Evolutionary conservation across 1,284 basidiomycete genomes (phyloP).

Genomic region (Amylostereum areolatum): DNA sequence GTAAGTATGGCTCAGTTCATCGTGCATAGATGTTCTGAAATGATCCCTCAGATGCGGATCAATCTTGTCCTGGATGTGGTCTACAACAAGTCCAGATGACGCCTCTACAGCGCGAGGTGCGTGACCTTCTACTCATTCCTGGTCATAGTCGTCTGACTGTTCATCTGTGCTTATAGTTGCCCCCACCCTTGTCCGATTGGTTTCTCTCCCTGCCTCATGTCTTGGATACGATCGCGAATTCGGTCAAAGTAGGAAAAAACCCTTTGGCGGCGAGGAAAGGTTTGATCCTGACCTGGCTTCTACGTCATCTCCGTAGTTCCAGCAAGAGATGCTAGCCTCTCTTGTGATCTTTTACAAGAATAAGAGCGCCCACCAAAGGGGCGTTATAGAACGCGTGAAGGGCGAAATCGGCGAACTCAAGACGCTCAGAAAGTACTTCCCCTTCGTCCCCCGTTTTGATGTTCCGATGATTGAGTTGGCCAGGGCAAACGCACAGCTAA

Average conservation of each 20-base stretch:
- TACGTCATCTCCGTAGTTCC: constrained; percentile 54
- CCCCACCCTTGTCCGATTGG: constrained; percentile 73
- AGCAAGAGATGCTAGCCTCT: constrained; percentile 66
- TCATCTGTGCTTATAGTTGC: constrained; percentile 43
- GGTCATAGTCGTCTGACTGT: constrained; percentile 1
- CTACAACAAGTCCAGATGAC: constrained; percentile 57
- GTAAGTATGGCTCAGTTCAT: constrained; percentile 30
- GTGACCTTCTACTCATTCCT: constrained; percentile 13
- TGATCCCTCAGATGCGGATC: constrained; percentile 49
- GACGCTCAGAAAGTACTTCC: constrained; percentile 45
- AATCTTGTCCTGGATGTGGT: constrained; percentile 65
- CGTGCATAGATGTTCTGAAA: constrained; percentile 5
- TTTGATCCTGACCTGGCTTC: constrained; percentile 22
- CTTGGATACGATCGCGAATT: constrained; percentile 56
- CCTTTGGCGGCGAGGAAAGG: no score
- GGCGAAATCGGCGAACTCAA: constrained; percentile 35
- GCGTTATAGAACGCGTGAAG: constrained; percentile 40
- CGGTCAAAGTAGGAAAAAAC: constrained; percentile 49
- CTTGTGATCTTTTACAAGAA: constrained; percentile 56
- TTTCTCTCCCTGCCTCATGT: constrained; percentile 57
- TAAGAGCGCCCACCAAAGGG: constrained; percentile 47
- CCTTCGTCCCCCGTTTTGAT: constrained; percentile 2
- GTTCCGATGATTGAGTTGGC: neutral
- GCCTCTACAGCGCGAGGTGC: constrained; percentile 67
- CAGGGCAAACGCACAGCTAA: constrained; percentile 48